Conservation (phyloP, 371 early-diverging fungal genomes). For the Funneliformis caledonium region DNA sequence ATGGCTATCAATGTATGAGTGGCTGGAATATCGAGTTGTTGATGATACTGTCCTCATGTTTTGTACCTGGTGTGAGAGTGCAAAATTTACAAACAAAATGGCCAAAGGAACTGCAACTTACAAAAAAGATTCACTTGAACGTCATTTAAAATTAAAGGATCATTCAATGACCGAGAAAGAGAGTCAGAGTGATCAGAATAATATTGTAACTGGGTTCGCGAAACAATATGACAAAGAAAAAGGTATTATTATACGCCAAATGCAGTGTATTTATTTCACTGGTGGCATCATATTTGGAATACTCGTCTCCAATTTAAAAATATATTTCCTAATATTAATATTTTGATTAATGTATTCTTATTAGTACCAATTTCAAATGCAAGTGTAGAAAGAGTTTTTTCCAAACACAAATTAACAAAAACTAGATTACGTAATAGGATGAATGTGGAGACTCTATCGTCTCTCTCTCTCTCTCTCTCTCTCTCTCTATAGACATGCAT, state of each 20-base stretch:
- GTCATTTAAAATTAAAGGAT: not conserved
- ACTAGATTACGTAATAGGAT: not conserved
- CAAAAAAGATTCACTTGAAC: not conserved
- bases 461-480: too few species aligned
- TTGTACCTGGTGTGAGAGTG: not conserved
- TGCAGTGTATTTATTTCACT: not conserved
- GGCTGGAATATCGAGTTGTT: not conserved
- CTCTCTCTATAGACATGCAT: too few species aligned
- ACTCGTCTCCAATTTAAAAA: not conserved
- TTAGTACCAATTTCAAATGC: not conserved
- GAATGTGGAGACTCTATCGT: not conserved
- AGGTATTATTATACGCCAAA: not conserved
- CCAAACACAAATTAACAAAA: slow-evolving; percentile 7
- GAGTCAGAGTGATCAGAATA: too few species aligned
- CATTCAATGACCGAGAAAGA: not conserved
- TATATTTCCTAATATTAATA: slow-evolving; percentile 8
- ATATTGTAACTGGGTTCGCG: not conserved
- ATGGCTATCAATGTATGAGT: not conserved
- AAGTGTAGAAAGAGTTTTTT: not conserved
- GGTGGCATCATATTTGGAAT: not conserved
- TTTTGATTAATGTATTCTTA: not conserved
- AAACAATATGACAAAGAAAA: not conserved
- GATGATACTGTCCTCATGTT: not conserved
- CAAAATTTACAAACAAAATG: not conserved
- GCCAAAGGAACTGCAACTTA: not conserved